Percentiles rank a stretch among this genome's conserved stretches.
Conservation (phyloP, 169 alveolate species). For the Plasmodium vivax region DNA sequence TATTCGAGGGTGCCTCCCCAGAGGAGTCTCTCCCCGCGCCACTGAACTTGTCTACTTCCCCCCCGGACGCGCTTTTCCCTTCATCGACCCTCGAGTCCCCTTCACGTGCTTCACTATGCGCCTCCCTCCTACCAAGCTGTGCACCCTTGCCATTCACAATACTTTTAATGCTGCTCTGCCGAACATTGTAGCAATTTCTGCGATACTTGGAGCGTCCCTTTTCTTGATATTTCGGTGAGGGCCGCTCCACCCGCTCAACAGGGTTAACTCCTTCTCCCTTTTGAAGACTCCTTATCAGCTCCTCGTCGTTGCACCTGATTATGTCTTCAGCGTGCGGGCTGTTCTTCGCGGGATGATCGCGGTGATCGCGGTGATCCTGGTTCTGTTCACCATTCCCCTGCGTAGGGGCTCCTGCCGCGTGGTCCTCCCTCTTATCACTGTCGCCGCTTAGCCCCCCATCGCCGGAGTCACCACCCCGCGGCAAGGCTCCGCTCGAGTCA, state of each 20-base stretch:
- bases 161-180: background rate
- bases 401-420: background rate
- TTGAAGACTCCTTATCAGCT: slow-evolving; percentile 8
- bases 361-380: background rate
- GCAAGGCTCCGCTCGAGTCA: background rate
- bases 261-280: background rate
- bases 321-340: slow-evolving; percentile 6
- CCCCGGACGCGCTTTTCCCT: background rate
- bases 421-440: background rate
- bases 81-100: background rate
- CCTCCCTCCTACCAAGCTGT: background rate
- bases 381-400: background rate
- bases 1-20: background rate
- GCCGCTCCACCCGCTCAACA: background rate
- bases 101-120: background rate
- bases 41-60: background rate
- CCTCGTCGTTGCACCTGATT: slow-evolving; percentile 58
- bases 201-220: background rate
- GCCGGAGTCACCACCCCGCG: background rate
- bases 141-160: background rate
- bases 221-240: slow-evolving; percentile 16
- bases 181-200: slow-evolving; percentile 4
- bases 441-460: background rate
- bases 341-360: background rate
- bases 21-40: background rate